A percentile compares a stretch with the other conserved stretches of the same genome.
Conservation (phyloP, 441 rosid species). For the Erysimum pusillum region DNA sequence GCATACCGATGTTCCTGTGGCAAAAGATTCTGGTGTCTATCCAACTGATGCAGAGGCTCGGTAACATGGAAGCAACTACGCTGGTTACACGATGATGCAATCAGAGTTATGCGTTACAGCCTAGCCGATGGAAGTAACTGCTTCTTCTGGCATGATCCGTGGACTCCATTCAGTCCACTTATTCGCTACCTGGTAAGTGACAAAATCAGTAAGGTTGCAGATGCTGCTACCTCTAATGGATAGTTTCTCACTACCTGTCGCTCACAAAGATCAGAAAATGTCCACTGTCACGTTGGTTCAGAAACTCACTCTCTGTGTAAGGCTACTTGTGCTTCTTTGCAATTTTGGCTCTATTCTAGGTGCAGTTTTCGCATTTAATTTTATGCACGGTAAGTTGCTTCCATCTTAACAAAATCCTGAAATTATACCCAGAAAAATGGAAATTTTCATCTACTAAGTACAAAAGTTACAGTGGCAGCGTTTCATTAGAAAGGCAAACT, state of each 20-base stretch:
- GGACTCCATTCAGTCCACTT: not conserved
- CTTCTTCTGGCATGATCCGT: not conserved
- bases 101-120: not conserved
- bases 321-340: not conserved
- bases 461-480: not conserved
- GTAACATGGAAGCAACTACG: conserved; percentile 2
- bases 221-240: too few species aligned
- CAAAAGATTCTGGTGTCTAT: not conserved
- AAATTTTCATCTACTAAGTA: not conserved
- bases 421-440: not conserved
- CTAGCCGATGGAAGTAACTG: not conserved
- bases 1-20: not conserved
- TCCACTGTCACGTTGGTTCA: not conserved
- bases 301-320: not conserved
- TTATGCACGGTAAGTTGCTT: not conserved
- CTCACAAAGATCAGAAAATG: not conserved
- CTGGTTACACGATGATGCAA: not conserved
- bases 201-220: too few species aligned
- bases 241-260: not conserved
- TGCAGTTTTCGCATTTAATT: not conserved
- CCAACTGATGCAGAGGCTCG: not conserved
- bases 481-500: not conserved
- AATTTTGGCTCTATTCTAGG: not conserved
- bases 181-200: not conserved
- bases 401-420: not conserved